A percentile compares a stretch with the other conserved stretches of the same genome.
Conservation (phyloP, 2,329 filamentous ascomycete species). For the Cercospora berteroae region DNA sequence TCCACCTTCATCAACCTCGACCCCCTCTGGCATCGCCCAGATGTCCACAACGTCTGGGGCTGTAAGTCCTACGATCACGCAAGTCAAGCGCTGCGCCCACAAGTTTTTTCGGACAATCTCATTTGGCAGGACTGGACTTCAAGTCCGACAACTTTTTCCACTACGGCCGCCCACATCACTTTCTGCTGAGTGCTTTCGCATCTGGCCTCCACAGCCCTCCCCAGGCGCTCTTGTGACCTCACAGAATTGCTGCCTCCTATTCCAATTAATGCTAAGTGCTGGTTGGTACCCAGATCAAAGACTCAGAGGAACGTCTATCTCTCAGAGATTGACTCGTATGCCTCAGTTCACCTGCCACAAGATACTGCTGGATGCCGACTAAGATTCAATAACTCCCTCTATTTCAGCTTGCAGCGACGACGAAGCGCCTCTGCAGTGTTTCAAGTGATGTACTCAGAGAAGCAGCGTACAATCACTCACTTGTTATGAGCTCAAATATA, state of each 20-base stretch:
- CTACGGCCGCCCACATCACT: neutral
- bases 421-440: too few relatives aligned
- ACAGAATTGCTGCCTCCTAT: too few relatives aligned
- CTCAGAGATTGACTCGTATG: neutral
- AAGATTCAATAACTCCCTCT: neutral
- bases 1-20: neutral
- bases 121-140: neutral
- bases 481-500: neutral
- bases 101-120: neutral
- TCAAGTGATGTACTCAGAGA: neutral
- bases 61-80: neutral
- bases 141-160: neutral
- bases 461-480: neutral
- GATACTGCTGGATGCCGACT: neutral
- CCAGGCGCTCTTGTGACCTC: too few relatives aligned
- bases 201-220: neutral
- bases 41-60: too few relatives aligned
- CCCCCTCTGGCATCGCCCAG: neutral
- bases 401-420: neutral
- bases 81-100: too few relatives aligned
- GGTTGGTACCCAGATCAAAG: too few relatives aligned
- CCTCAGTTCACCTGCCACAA: neutral
- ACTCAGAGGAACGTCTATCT: too few relatives aligned
- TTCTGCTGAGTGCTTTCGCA: neutral
- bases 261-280: too few relatives aligned